Evolutionary conservation across 108 stramenopile genomes (phyloP), one percentile per base, ranked within the genome.

Genomic region (Nitzschia sp.): DNA sequence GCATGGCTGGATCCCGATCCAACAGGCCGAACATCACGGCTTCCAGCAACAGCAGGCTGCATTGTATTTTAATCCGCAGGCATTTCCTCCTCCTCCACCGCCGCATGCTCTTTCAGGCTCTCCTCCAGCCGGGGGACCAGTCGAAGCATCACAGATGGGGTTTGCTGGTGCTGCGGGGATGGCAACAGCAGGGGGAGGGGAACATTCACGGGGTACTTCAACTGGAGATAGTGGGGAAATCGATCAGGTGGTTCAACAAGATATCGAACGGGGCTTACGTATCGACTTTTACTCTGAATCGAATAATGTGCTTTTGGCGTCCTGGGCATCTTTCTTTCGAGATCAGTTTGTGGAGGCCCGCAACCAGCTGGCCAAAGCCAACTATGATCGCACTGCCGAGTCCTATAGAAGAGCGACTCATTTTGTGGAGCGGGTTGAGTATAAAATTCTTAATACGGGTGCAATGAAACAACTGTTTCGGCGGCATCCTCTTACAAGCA

Each of bases 271-370:
- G 24, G 61, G 61, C 23, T 31, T 62, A 32, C 61, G 33, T 13
- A 46, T 62, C 25, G 61, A 62, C 13, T 62, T 62, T 42, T 62
- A 62, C 26, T 25, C 36, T 1, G 61, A 62, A 46, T 24, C 35
- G 2, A 42, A 62, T 24, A 21, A 36, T 19, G 26, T 17, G 1
- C 19, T 62, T 24, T 45, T 62, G 61, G 61, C 61, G 32, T 42
- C 61, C 21, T 62, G 61, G 61, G 61, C 61, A 17, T 62, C 61
- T 13, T 62, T 62, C 5, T 62, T 62, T 45, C 1, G 61, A 42
- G 61, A 62, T 46, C 61, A 46, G 9, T 62, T 62, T 25, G 18
- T 62, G 23, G 61, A 62, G 24, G 61, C 42, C 6, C 61, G 61
- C n/a, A n/a, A 62, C 25, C 24, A 62, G 25, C 38, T 62, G 17